Conservation (phyloP, 345 rosid species). For the Eucalyptus regnans region DNA sequence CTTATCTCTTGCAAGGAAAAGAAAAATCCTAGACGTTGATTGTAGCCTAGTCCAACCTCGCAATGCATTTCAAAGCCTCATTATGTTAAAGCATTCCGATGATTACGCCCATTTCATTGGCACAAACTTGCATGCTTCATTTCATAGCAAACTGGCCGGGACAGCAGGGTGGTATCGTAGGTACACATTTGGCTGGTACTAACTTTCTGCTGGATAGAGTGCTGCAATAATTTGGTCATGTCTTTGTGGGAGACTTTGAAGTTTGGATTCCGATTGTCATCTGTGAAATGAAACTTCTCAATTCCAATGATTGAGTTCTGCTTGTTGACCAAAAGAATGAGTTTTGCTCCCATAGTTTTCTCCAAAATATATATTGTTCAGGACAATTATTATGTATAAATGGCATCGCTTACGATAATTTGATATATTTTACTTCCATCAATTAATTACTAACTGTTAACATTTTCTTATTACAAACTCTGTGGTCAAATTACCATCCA, state of each 20-base stretch:
- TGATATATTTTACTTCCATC: not conserved
- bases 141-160: not conserved
- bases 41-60: not conserved
- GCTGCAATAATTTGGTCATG: not conserved
- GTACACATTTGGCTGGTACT: not conserved
- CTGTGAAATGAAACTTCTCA: not conserved
- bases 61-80: not conserved
- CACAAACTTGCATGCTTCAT: not conserved
- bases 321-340: not conserved
- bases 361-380: not conserved
- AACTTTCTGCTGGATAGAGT: not conserved
- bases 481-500: not conserved
- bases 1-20: not conserved
- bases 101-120: not conserved
- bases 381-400: not conserved
- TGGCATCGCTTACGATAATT: not conserved
- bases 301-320: not conserved
- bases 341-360: not conserved
- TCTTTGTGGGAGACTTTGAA: not conserved
- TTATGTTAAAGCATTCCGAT: not conserved
- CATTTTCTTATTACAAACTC: not conserved
- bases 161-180: not conserved
- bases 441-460: not conserved
- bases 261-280: not conserved
- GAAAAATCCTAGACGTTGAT: not conserved